A percentile compares a stretch with the other conserved stretches of the same genome.
phyloP scores from a whole-genome alignment of 331 rosid genomes.

The Spiraea crenata region DNA sequence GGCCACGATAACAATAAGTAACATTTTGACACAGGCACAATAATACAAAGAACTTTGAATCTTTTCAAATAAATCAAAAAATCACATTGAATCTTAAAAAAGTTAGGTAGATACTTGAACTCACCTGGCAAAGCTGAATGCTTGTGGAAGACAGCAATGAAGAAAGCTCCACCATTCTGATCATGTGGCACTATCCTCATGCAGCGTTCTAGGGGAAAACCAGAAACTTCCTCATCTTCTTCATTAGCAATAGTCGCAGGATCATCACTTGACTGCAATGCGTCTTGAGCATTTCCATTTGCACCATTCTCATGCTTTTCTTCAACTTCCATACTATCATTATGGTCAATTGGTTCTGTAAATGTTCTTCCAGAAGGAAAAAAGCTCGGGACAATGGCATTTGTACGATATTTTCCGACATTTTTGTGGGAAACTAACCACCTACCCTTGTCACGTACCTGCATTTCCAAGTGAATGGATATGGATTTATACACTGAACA shows the following conservation, averaged over 20 bases:
- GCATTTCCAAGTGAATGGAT: constrained; percentile 29
- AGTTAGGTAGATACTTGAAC: constrained; percentile 14
- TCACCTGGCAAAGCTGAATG: constrained; percentile 79
- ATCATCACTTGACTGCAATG: constrained; percentile 30
- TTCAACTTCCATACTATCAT: constrained; percentile 29
- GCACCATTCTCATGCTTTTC: constrained; percentile 37
- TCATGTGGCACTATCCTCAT: constrained; percentile 95
- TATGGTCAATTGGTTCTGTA: constrained; percentile 29
- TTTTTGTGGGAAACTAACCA: constrained; percentile 72
- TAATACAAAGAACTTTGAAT: background rate
- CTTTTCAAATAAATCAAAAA: no score
- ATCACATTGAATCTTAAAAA: background rate
- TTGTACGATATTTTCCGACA: constrained; percentile 61
- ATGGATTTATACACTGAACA: background rate
- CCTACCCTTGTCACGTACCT: constrained; percentile 76
- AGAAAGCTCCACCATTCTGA: constrained; percentile 97
- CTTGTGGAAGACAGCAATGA: constrained; percentile 84
- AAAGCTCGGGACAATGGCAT: constrained; percentile 65
- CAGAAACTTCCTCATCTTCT: constrained; percentile 60
- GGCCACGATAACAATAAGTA: background rate
- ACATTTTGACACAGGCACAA: background rate
- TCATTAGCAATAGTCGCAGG: constrained; percentile 26
- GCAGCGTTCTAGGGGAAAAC: constrained; percentile 77
- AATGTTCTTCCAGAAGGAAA: constrained; percentile 75
- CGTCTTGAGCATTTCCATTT: constrained; percentile 44